Conservation (phyloP, 2,329 filamentous ascomycete species). For the Trichoderma polysporum region DNA sequence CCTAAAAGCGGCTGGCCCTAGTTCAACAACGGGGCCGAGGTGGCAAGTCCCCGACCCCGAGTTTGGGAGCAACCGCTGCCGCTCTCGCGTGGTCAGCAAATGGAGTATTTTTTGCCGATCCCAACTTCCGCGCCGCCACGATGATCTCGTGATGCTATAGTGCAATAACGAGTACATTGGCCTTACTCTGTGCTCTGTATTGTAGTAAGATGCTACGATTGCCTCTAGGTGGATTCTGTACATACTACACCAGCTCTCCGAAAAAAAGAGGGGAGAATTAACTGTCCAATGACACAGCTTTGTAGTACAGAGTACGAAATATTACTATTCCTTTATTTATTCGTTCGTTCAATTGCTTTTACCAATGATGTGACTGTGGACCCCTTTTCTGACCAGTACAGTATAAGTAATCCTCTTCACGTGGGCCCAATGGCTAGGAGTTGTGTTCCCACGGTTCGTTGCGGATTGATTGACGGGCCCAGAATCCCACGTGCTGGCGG, state of each 20-base stretch:
- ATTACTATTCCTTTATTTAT: not conserved
- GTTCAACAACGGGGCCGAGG: not conserved
- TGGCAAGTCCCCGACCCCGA: not conserved
- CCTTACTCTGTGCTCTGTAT: not conserved
- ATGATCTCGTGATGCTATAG: not conserved
- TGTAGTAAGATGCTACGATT: not conserved
- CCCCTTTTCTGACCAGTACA: not conserved
- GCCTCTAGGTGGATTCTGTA: too few relatives aligned
- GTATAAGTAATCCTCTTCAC: not conserved
- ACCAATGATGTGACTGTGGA: not conserved
- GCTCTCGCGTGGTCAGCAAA: constrained; percentile 8
- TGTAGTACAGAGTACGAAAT: not conserved
- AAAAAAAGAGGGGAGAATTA: too few relatives aligned
- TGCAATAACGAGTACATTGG: not conserved
- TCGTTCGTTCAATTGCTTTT: not conserved
- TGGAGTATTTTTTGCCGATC: not conserved
- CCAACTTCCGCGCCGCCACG: constrained; percentile 1
- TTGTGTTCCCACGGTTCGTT: constrained; percentile 1
- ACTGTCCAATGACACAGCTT: too few relatives aligned
- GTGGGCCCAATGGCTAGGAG: not conserved
- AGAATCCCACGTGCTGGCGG: constrained; percentile 20
- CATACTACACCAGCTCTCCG: too few relatives aligned
- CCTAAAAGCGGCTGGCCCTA: not conserved
- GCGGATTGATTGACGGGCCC: constrained; percentile 6
- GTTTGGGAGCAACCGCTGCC: not conserved